phyloP scores from a whole-genome alignment of 2,329 filamentous ascomycete genomes.

The Graphilbum sp. region DNA sequence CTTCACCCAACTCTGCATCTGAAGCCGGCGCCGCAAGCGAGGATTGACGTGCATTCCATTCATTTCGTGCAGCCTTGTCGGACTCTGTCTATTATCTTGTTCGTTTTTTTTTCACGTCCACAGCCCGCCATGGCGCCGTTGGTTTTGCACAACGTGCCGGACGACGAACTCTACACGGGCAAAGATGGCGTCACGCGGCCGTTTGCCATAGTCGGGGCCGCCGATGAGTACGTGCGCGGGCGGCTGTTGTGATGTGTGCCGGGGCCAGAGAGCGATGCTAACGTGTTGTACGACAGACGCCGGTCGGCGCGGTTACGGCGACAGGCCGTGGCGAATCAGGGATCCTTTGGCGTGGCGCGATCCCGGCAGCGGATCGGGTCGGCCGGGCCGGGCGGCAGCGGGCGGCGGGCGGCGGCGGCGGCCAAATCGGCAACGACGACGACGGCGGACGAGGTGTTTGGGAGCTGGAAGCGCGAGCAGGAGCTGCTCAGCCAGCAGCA shows the following conservation, averaged over 20 bases:
- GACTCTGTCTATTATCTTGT: background rate
- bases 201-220: slow-evolving; percentile 39
- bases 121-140: slow-evolving; percentile 33
- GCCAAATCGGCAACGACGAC: slow-evolving; percentile 35
- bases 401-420: slow-evolving; percentile 1
- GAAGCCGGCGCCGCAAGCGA: too few species aligned
- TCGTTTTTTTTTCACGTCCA: too few species aligned
- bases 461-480: slow-evolving; percentile 37
- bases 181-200: slow-evolving; percentile 49
- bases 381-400: slow-evolving; percentile 5
- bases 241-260: slow-evolving; percentile 3
- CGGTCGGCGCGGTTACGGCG: slow-evolving; percentile 28
- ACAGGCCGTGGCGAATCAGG: slow-evolving; percentile 31
- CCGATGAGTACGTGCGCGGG: slow-evolving; percentile 6
- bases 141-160: slow-evolving; percentile 52
- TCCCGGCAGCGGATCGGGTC: slow-evolving; percentile 23
- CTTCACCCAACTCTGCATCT: too few species aligned
- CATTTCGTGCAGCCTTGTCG: too few species aligned
- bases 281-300: slow-evolving; percentile 26
- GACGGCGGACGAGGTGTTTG: slow-evolving; percentile 45
- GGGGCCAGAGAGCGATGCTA: background rate
- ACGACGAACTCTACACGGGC: slow-evolving; percentile 49
- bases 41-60: background rate
- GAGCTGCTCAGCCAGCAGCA: slow-evolving; percentile 8
- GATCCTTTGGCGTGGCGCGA: slow-evolving; percentile 50